A percentile compares a stretch with the other conserved stretches of the same genome.
phyloP scores from a whole-genome alignment of 306 rosid genomes.

The Carpinus fangiana region DNA sequence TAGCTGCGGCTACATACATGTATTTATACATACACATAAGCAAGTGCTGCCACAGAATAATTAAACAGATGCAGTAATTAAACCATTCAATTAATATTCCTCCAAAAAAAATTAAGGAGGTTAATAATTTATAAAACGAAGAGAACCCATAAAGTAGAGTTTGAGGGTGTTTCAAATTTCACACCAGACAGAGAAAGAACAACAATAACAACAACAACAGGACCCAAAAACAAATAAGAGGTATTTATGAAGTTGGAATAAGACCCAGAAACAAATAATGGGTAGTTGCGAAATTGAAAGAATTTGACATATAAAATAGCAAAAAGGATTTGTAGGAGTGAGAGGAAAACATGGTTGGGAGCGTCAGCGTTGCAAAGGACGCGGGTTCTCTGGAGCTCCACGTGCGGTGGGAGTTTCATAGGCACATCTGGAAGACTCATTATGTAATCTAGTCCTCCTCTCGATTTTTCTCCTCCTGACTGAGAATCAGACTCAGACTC shows the following conservation, averaged over 20 bases:
- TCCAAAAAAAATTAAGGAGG: no score
- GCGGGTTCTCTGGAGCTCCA: slow-evolving; percentile 41
- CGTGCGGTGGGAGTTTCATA: slow-evolving; percentile 38
- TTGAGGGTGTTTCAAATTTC: background rate
- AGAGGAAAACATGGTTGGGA: slow-evolving; percentile 43
- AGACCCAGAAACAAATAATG: background rate
- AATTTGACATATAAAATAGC: background rate
- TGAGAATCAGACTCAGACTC: background rate
- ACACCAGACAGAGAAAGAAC: background rate
- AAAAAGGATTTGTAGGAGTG: background rate
- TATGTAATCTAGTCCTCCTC: slow-evolving; percentile 42
- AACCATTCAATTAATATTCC: no score
- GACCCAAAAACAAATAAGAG: background rate
- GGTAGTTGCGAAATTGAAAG: background rate
- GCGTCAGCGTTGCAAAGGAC: slow-evolving; percentile 51
- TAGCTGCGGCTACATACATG: no score
- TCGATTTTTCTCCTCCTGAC: background rate
- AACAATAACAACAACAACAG: background rate
- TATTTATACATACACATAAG: background rate
- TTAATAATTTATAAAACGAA: background rate
- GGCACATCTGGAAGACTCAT: slow-evolving; percentile 48
- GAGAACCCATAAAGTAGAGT: background rate
- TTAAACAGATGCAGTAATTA: background rate
- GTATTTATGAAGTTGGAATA: background rate
- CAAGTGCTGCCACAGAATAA: background rate